Evolutionary conservation across 2,329 filamentous ascomycete genomes (phyloP), one percentile per base, ranked within the genome.

Genomic region (Macroventuria anomochaeta): DNA sequence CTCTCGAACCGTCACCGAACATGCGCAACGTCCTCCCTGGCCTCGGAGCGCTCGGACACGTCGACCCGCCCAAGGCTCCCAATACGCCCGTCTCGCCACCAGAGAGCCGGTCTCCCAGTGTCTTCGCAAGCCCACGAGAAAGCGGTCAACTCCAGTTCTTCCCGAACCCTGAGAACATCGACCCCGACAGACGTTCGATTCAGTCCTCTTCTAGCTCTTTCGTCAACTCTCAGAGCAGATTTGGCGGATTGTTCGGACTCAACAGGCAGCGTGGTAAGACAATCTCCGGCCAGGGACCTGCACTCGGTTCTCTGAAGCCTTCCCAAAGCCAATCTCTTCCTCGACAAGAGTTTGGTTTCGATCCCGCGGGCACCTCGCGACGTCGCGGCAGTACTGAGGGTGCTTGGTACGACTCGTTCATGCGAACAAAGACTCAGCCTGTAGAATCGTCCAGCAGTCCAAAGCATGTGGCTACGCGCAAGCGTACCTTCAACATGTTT

Each of bases 291-390:
- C 81, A 85, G 25, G 86, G 87, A 0, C 87, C 87, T 5, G 79
- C 83, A 1, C 74, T 92, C 7, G 90, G 90, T 1, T 86, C 83
- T 17, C 77, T 93, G 12, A 90, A 90, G 67, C 76, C 84, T 25
- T 83, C 84, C 0, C 89, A 93, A 69, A 92, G 89, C 64, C 89
- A 91, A 67, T 93, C 90, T 0, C 85, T 95, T 61, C 90, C 90
- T 5, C 78, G 84, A 29, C 81, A 85, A 34, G 80, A 80, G 23
- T 71, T 71, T 40, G 73, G 59, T 5, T 69, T 80, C 33, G 82
- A 85, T 59, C 75, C 80, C 3, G 77, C 78, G 36, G 79, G 78
- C 8, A 73, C 75, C 20, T 77, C 79, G 49, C 78, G 80, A 48
- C 79, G 85, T 20, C 56, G 89, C 83, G 62, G 88, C 82, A 67